Evolutionary conservation across 768 basidiomycete genomes (phyloP).

Genomic region (Lyophyllum shimeji): DNA sequence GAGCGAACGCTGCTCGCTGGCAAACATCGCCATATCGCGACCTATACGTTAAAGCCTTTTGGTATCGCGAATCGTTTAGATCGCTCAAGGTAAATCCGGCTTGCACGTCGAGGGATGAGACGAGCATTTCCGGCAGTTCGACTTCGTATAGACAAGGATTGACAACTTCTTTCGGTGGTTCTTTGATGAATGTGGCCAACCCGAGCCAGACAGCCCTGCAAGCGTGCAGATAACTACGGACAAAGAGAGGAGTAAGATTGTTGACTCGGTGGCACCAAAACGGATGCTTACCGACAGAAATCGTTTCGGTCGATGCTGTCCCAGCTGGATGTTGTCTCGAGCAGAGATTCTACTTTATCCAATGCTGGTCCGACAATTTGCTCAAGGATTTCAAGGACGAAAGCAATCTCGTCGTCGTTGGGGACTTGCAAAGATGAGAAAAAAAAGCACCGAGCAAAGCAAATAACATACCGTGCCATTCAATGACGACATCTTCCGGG

Average conservation of each 20-base stretch:
- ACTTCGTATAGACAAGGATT: conserved; percentile 61
- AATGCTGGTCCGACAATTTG: conserved; percentile 65
- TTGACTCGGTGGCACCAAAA: neutral
- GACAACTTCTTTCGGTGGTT: conserved; percentile 53
- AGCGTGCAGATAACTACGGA: conserved; percentile 58
- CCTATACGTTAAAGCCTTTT: conserved; percentile 56
- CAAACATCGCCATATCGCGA: conserved; percentile 66
- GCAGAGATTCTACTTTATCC: conserved; percentile 62
- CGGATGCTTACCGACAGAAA: conserved; percentile 68
- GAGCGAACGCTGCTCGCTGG: conserved; percentile 61
- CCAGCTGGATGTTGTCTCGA: conserved; percentile 58
- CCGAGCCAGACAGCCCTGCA: conserved; percentile 79
- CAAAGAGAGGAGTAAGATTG: neutral
- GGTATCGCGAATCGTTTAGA: conserved; percentile 72
- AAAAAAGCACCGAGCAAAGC: neutral
- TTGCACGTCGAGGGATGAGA: conserved; percentile 61
- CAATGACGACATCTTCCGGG: conserved; percentile 73
- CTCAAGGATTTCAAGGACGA: conserved; percentile 77
- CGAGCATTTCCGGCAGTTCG: conserved; percentile 72
- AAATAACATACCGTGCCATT: conserved; percentile 76
- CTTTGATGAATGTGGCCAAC: conserved; percentile 67
- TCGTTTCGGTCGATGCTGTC: conserved; percentile 70
- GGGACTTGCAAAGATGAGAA: conserved; percentile 43
- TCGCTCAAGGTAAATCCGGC: conserved; percentile 78
- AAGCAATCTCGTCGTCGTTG: conserved; percentile 67